phyloP scores from a whole-genome alignment of 345 rosid genomes.

The Hirschfeldia incana region DNA sequence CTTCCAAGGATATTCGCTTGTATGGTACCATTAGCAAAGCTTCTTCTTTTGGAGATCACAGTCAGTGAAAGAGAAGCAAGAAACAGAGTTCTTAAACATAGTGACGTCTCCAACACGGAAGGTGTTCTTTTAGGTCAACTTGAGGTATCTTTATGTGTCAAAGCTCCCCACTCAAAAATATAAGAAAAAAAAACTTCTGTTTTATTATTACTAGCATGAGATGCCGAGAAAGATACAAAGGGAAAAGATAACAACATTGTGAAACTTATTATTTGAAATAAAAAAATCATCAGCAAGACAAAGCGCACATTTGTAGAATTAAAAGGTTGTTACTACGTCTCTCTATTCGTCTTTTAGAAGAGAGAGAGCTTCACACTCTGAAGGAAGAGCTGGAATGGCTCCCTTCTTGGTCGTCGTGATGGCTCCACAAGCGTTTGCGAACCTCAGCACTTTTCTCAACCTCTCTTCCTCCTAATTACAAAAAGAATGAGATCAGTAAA shows the following conservation, averaged over 20 bases:
- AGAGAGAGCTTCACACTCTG: constrained; percentile 47
- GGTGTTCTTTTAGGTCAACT: neutral
- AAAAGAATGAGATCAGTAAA: neutral
- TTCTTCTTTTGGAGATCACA: neutral
- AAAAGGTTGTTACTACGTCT: neutral
- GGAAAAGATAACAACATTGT: neutral
- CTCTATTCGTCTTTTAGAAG: constrained; percentile 44
- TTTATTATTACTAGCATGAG: neutral
- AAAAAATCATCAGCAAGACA: constrained; percentile 2
- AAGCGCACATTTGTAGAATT: neutral
- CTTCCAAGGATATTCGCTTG: neutral
- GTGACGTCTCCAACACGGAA: neutral
- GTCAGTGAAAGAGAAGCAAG: neutral
- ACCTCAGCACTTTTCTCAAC: constrained; percentile 68
- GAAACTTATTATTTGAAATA: neutral
- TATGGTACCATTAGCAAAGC: too few species aligned
- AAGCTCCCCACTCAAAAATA: neutral
- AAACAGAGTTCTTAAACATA: neutral
- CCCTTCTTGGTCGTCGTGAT: constrained; percentile 95
- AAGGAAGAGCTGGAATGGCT: constrained; percentile 93
- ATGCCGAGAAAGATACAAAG: neutral
- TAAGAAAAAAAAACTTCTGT: too few species aligned
- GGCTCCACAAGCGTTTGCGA: constrained; percentile 93
- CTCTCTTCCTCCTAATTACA: constrained; percentile 60
- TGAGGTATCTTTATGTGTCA: neutral